A percentile compares a stretch with the other conserved stretches of the same genome.
Evolutionary conservation across 1,284 basidiomycete species (phyloP).

Genomic region (Schizopora paradoxa): DNA sequence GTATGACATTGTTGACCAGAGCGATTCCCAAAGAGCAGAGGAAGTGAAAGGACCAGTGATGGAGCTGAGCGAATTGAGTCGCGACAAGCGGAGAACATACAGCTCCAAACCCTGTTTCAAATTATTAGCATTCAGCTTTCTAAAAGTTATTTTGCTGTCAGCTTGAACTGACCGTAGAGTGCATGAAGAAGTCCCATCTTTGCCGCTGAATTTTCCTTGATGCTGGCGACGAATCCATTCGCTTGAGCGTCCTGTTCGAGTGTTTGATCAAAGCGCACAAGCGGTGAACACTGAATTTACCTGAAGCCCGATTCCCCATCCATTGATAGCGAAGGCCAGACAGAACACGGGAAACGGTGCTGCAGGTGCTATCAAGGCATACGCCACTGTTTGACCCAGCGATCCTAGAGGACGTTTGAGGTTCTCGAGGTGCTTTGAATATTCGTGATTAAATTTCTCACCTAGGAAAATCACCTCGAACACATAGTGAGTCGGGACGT

Average conservation of each 20-base stretch:
- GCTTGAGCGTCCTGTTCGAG: conserved; percentile 46
- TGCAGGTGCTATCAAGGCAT: conserved; percentile 42
- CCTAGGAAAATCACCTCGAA: conserved; percentile 37
- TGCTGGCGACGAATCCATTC: conserved; percentile 49
- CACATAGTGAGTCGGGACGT: too few relatives aligned
- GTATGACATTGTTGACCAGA: conserved; percentile 22
- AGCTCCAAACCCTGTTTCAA: conserved; percentile 24
- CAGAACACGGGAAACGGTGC: conserved; percentile 66
- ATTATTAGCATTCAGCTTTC: too few relatives aligned
- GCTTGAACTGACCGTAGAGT: conserved; percentile 30
- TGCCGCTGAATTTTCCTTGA: conserved; percentile 37
- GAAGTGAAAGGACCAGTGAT: conserved; percentile 32
- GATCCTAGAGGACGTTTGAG: conserved; percentile 30
- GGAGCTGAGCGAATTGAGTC: conserved; percentile 27
- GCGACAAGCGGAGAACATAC: conserved; percentile 28
- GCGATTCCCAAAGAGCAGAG: conserved; percentile 34
- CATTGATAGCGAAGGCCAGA: conserved; percentile 52
- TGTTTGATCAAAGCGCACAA: conserved; percentile 6
- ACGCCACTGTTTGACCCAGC: conserved; percentile 31
- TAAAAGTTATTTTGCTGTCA: too few relatives aligned
- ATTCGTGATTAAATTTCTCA: conserved; percentile 1
- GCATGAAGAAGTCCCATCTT: conserved; percentile 55
- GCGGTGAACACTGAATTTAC: conserved; percentile 25
- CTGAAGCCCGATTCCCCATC: conserved; percentile 54
- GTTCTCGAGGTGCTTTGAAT: conserved; percentile 28